phyloP scores from a whole-genome alignment of 768 basidiomycete species.

The Trametes villosa region DNA sequence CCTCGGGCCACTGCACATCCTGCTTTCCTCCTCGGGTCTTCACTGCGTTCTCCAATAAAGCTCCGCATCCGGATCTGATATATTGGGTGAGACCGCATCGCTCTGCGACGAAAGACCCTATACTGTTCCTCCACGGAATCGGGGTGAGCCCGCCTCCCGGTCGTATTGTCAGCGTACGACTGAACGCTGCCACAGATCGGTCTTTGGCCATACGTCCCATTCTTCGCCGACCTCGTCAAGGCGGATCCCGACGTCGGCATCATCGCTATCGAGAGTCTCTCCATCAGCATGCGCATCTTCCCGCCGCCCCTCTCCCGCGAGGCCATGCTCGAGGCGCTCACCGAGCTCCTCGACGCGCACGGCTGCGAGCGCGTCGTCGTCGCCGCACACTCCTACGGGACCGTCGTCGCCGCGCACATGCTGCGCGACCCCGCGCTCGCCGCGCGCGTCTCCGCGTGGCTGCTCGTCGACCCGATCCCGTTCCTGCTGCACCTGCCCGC shows the following conservation, averaged over 20 bases:
- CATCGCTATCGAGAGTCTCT: slow-evolving; percentile 61
- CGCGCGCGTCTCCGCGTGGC: slow-evolving; percentile 44
- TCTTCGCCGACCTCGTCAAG: slow-evolving; percentile 50
- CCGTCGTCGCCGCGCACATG: slow-evolving; percentile 58
- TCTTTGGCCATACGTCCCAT: slow-evolving; percentile 56
- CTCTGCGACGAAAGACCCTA: slow-evolving; percentile 49
- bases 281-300: slow-evolving; percentile 65
- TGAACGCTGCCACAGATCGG: slow-evolving; percentile 51
- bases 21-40: slow-evolving; percentile 60
- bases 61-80: slow-evolving; percentile 39
- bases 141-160: slow-evolving; percentile 47
- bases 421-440: slow-evolving; percentile 42
- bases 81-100: slow-evolving; percentile 58
- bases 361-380: slow-evolving; percentile 46
- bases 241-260: slow-evolving; percentile 58
- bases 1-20: slow-evolving; percentile 38
- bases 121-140: slow-evolving; percentile 74
- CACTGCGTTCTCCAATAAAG: slow-evolving; percentile 47
- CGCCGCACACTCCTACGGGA: slow-evolving; percentile 66
- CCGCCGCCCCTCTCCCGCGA: slow-evolving; percentile 48
- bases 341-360: slow-evolving; percentile 49
- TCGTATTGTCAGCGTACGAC: not conserved
- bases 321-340: slow-evolving; percentile 47
- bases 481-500: slow-evolving; percentile 63
- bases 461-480: slow-evolving; percentile 69